Conservation (phyloP, 495 filamentous ascomycete genomes). For the Aspergillus ellipticus region DNA sequence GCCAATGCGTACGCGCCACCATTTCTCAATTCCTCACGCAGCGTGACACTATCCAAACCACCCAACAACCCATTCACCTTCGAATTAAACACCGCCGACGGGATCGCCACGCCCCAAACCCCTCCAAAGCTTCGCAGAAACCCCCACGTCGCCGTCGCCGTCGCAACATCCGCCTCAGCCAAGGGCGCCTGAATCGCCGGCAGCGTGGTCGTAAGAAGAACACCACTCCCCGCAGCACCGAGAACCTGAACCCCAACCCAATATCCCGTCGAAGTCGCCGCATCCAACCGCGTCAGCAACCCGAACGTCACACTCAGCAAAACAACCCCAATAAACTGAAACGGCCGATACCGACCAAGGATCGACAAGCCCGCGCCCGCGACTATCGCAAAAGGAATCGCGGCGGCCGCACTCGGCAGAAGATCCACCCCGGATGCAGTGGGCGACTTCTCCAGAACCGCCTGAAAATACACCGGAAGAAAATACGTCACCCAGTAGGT, state of each 20-base stretch:
- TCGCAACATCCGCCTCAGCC: background rate
- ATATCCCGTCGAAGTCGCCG: background rate
- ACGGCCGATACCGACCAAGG: background rate
- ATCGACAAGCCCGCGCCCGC: background rate
- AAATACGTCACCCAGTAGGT: slow-evolving; percentile 6
- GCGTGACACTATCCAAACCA: too few species aligned
- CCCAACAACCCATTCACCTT: background rate
- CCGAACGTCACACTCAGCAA: background rate
- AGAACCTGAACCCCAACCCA: background rate
- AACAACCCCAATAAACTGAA: background rate
- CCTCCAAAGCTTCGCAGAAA: background rate
- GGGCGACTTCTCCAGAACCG: background rate
- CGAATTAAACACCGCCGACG: background rate
- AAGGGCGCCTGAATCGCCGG: background rate
- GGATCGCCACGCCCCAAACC: background rate
- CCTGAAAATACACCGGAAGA: background rate
- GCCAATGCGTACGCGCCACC: slow-evolving; percentile 3
- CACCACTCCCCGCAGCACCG: background rate
- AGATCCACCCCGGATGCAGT: background rate
- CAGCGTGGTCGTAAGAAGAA: background rate
- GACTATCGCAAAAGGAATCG: background rate
- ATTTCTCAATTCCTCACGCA: background rate
- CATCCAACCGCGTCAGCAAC: background rate
- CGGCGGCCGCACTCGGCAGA: background rate
- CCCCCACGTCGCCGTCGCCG: background rate